Base-by-base conservation (phyloP, 192 early-diverging fungal genomes). In the Coemansia aciculifera region DNA sequence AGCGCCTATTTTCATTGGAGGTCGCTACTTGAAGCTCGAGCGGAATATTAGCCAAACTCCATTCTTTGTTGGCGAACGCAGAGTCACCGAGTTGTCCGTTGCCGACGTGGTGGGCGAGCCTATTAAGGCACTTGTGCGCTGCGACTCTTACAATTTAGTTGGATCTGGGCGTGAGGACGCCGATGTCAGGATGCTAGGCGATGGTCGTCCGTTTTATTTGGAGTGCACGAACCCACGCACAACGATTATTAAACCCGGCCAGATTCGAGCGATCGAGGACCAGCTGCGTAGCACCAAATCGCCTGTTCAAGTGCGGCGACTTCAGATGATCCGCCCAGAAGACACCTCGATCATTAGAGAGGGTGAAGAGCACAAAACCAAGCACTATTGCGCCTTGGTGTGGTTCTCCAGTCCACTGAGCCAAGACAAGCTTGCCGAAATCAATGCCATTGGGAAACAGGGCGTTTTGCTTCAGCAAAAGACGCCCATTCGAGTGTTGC, bases 131-230 rank as follows among this genome's bases (percentile, higher is more conserved):
- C 72, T 89, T 15, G 86, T 89, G 67, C 73, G 72, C 4, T 81
- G 80, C 40, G 88, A 90, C 69, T 87, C 73, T 38, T 91, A 89
- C 75, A 95, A 92, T 62, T 90, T 98, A 73, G 85, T 87, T 2
- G 88, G 89, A 0, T 88, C 95, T 6, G 96, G 96, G 13, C 88
- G 95, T 21, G 96, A 98, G 72, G 96, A 98, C 77, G 89, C 90
- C 6, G 93, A 98, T 76, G 96, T 98, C 23, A 87, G 93, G n/a
- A 96, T 95, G 94, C 79, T 98, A 32, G 94, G 94, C 38, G 83
- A 85, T 37, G 96, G 96, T 23, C 81, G 96, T 17, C 96, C 96
- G 12, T 98, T 96, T 82, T 97, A 94, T 69, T 70, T 95, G 24
- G 94, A 96, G 64, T 64, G 96, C 44, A 84, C 89, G 5, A 94